These are phyloP conservation scores for Polygonum aviculare DNA, from an alignment of 148 eudicot species.

Conservation along the genomic window DNA sequence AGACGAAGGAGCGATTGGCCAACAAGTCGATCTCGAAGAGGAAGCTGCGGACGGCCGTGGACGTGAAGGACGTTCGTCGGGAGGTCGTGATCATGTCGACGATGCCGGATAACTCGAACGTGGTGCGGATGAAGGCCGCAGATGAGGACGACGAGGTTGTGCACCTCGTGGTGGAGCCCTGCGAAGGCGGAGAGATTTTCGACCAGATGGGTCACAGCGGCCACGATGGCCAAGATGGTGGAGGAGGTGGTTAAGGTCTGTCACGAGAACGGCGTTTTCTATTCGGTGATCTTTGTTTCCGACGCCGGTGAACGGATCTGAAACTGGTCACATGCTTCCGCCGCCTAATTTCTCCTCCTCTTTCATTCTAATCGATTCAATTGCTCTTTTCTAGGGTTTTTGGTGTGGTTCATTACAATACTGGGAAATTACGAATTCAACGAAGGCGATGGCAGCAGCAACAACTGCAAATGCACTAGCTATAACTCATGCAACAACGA, in stretches of 20 bases:
- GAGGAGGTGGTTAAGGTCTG: constrained; percentile 82
- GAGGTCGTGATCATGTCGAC: constrained; percentile 83
- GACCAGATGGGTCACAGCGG: constrained; percentile 85
- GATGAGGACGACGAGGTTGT: constrained; percentile 84
- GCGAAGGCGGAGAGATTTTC: constrained; percentile 79
- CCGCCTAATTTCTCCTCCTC: too few relatives aligned
- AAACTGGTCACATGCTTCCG: too few relatives aligned
- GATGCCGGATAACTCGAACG: constrained; percentile 59
- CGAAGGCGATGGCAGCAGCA: too few relatives aligned
- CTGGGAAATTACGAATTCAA: too few relatives aligned
- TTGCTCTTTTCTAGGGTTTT: too few relatives aligned
- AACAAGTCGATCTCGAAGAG: constrained; percentile 71
- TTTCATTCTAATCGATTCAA: too few relatives aligned
- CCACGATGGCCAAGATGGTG: constrained; percentile 51
- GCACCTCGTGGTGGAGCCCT: constrained; percentile 81
- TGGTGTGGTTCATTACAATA: too few relatives aligned
- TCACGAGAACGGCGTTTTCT: constrained; percentile 36
- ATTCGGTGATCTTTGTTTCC: too few relatives aligned
- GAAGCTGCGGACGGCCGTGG: constrained; percentile 67
- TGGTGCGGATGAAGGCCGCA: constrained; percentile 54
- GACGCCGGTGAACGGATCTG: too few relatives aligned
- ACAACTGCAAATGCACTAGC: constrained; percentile 52
- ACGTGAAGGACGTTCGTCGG: constrained; percentile 69
- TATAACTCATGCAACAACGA: constrained; percentile 91
- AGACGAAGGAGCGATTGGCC: constrained; percentile 44